Evolutionary conservation across 2,329 filamentous ascomycete genomes (phyloP), one percentile per base, ranked within the genome.

Genomic region (Zarea fungicola): DNA sequence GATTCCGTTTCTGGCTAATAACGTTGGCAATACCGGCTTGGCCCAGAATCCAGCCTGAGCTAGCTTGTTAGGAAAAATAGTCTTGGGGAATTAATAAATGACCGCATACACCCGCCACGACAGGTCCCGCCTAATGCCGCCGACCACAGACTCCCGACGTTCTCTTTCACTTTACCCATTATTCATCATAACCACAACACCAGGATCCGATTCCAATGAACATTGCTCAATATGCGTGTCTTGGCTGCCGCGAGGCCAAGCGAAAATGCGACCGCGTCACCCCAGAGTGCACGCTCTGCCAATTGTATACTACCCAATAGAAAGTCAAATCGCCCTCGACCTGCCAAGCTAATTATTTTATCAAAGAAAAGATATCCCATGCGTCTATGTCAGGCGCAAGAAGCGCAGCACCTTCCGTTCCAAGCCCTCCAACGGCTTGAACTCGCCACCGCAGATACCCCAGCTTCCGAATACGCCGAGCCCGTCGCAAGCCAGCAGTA

Each of bases 331-430:
- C n/a, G n/a, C n/a, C n/a, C n/a, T n/a, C n/a, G n/a, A n/a, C n/a
- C n/a, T n/a, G n/a, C n/a, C n/a, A n/a, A n/a, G n/a, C n/a, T n/a
- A n/a, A n/a, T n/a, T n/a, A n/a, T n/a, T n/a, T n/a, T n/a, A n/a
- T 28, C 9, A 7, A 14, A 48, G 45, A 13, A 48, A 48, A 48
- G 28, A 22, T 4, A 41, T 35, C 2, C 5, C 37, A 5, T 48
- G 45, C 29, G 22, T 22, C 21, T 48, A 31, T 35, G 36, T 37
- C 2, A 11, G 41, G 29, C 45, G 45, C 9, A 34, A 37, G 16
- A 48, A 48, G 13, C 45, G 45, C 45, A 28, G 45, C 26, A 26
- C 39, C 34, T 28, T 29, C 18, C 45, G 45, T 10, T 26, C 45
- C n/a, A 41, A 41, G 37, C 21, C 41, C 2, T n/a, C 16, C 1